phyloP scores from a whole-genome alignment of 108 stramenopile genomes.

The Bacterosira constricta region DNA sequence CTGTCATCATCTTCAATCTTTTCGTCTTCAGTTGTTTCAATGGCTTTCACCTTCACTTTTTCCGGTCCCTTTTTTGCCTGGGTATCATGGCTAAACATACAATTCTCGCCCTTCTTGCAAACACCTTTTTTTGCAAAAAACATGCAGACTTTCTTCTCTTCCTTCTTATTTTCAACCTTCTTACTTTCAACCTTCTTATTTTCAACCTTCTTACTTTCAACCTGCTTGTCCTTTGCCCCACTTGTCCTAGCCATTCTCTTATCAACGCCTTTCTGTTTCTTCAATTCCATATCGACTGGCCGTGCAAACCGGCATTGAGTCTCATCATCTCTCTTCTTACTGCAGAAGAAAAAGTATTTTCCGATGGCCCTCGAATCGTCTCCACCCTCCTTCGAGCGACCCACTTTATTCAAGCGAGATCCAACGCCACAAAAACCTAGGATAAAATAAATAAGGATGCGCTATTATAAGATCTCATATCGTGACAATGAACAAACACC shows the following conservation, averaged over 20 bases:
- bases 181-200: neutral
- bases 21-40: neutral
- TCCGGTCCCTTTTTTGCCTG: neutral
- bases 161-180: neutral
- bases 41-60: neutral
- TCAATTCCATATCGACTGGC: conserved; percentile 60
- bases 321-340: conserved; percentile 55
- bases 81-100: conserved; percentile 50
- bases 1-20: neutral
- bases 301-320: conserved; percentile 76
- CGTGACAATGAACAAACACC: neutral
- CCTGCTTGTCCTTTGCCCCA: conserved; percentile 4
- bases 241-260: conserved; percentile 2
- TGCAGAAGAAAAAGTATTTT: conserved; percentile 81
- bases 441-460: neutral
- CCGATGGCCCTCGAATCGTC: conserved; percentile 66
- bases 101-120: conserved; percentile 46
- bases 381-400: conserved; percentile 57
- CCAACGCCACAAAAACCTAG: conserved; percentile 58
- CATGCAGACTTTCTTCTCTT: conserved; percentile 31
- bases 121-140: conserved; percentile 44
- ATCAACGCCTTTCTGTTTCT: conserved; percentile 23
- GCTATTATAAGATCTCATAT: neutral
- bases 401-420: conserved; percentile 77
- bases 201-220: conserved; percentile 3